These are phyloP conservation scores for Fusarium metavorans DNA, from an alignment of 2,329 filamentous ascomycete species.

Conservation along the genomic window DNA sequence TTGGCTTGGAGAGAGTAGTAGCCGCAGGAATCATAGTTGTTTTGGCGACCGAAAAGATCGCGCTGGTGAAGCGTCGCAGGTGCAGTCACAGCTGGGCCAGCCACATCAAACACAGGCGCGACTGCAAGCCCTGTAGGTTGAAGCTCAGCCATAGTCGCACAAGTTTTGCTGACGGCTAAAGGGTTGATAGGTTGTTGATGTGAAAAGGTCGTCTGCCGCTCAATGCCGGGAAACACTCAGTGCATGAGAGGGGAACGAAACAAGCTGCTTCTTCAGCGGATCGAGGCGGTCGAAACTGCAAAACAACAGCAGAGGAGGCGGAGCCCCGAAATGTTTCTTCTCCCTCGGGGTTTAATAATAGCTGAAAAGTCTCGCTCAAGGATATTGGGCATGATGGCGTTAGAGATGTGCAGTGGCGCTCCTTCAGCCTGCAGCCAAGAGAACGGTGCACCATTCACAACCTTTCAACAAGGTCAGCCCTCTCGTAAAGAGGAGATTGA, in stretches of 20 bases:
- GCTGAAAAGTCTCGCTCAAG: neutral
- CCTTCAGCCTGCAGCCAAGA: neutral
- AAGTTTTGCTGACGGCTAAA: neutral
- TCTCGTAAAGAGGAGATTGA: neutral
- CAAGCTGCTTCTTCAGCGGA: neutral
- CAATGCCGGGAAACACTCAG: neutral
- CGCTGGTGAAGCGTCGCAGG: neutral
- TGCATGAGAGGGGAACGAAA: neutral
- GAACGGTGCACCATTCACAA: neutral
- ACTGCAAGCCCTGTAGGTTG: neutral
- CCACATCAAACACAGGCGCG: neutral
- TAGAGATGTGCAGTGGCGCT: neutral
- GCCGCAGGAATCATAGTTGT: slow-evolving; percentile 1
- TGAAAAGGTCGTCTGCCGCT: neutral
- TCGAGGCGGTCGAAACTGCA: neutral
- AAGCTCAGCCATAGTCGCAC: neutral
- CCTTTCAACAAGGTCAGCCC: neutral
- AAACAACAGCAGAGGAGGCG: neutral
- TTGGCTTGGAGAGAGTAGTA: neutral
- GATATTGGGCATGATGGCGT: neutral
- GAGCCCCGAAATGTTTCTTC: neutral
- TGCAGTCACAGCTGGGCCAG: neutral
- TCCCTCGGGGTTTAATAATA: neutral
- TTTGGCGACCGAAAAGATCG: neutral
- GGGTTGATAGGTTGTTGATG: neutral